A percentile compares a stretch with the other conserved stretches of the same genome.
Evolutionary conservation across 1,139 yeast species (phyloP).

Genomic region (Debaryomyces udenii): DNA sequence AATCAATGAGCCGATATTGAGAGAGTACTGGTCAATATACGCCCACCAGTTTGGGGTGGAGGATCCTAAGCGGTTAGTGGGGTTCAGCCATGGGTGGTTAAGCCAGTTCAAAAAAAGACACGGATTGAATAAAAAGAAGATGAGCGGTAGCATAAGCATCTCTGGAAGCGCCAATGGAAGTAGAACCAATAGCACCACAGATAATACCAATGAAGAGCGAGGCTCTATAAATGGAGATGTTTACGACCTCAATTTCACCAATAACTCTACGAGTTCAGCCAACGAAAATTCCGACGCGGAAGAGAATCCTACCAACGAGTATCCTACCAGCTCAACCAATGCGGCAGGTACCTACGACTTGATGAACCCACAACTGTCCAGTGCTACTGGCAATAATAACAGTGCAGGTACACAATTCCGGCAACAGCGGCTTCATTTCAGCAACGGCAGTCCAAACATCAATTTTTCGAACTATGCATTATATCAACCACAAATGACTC

Average conservation of each 20-base stretch:
- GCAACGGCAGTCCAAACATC: constrained; percentile 21
- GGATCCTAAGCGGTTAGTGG: constrained; percentile 57
- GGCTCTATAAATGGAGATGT: constrained; percentile 10
- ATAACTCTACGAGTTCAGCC: constrained; percentile 9
- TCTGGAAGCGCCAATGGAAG: constrained; percentile 8
- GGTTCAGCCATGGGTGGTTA: constrained; percentile 65
- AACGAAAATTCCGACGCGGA: constrained; percentile 16
- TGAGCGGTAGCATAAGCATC: constrained; percentile 24
- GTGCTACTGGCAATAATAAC: constrained; percentile 10
- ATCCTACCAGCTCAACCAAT: constrained; percentile 14
- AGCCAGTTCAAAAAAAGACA: constrained; percentile 62
- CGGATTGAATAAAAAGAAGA: constrained; percentile 48
- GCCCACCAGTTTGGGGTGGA: constrained; percentile 62
- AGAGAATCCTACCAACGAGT: constrained; percentile 18
- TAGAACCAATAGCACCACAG: constrained; percentile 3
- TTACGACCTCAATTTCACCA: constrained; percentile 15
- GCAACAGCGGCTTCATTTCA: constrained; percentile 33
- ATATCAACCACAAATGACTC: constrained; percentile 16
- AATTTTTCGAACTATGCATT: constrained; percentile 19
- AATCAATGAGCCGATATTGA: constrained; percentile 55
- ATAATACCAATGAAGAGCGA: constrained; percentile 1
- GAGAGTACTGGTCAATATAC: constrained; percentile 58
- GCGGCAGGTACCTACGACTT: constrained; percentile 24
- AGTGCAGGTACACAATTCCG: constrained; percentile 24
- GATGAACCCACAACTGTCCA: constrained; percentile 26